A percentile compares a stretch with the other conserved stretches of the same genome.
Evolutionary conservation across 257 asterid genomes (phyloP).

Genomic region (Solanum piurae): DNA sequence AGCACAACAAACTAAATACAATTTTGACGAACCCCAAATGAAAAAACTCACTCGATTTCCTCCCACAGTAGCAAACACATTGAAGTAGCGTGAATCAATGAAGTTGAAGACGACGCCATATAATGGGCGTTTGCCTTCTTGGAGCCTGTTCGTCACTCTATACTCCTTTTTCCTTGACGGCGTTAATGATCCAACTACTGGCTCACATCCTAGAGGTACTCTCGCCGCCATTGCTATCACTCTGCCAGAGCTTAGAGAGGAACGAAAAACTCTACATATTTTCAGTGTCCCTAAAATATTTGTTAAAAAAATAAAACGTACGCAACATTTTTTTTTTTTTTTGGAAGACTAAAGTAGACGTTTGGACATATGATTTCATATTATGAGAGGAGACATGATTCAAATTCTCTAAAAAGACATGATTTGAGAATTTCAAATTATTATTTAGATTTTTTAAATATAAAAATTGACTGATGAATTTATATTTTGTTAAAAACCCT

Average conservation of each 20-base stretch:
- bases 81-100: slow-evolving; percentile 75
- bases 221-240: slow-evolving; percentile 26
- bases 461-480: accelerated
- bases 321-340: not conserved
- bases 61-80: slow-evolving; percentile 91
- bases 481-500: too few species aligned
- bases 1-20: not conserved
- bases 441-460: too few species aligned
- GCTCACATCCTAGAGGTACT: slow-evolving; percentile 62
- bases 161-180: slow-evolving; percentile 76
- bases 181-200: slow-evolving; percentile 71
- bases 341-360: too few species aligned
- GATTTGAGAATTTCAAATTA: too few species aligned
- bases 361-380: too few species aligned
- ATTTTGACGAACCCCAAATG: not conserved
- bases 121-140: slow-evolving; percentile 91
- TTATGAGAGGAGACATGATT: not conserved
- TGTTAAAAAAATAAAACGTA: not conserved
- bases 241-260: not conserved
- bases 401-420: too few species aligned
- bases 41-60: slow-evolving; percentile 58
- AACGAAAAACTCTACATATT: not conserved
- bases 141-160: slow-evolving; percentile 78
- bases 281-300: not conserved
- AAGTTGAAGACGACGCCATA: slow-evolving; percentile 93